Percentiles rank a stretch among this genome's conserved stretches.
Evolutionary conservation across 2,329 filamentous ascomycete genomes (phyloP).

Genomic region (Aspergillus pseudonomiae): DNA sequence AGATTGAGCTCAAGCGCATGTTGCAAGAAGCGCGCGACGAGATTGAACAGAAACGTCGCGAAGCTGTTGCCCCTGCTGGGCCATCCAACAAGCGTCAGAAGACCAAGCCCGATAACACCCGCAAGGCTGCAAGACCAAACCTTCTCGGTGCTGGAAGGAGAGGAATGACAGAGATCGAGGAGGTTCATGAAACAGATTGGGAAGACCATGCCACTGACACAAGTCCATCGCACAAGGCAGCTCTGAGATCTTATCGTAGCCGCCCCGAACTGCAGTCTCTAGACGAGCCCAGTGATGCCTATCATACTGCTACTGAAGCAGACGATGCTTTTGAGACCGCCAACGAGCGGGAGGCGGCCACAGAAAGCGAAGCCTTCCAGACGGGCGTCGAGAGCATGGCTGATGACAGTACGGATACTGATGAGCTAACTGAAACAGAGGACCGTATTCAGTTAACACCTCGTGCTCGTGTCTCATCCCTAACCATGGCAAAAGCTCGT

Average conservation of each 20-base stretch:
- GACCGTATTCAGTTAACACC: slow-evolving; percentile 45
- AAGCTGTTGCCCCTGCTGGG: slow-evolving; percentile 48
- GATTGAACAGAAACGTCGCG: slow-evolving; percentile 68
- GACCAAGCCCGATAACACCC: slow-evolving; percentile 68
- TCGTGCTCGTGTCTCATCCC: slow-evolving; percentile 42
- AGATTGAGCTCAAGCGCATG: slow-evolving; percentile 92
- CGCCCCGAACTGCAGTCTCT: slow-evolving; percentile 30
- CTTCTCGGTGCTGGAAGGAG: slow-evolving; percentile 74
- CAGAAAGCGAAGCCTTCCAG: slow-evolving; percentile 93
- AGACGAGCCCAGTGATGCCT: slow-evolving; percentile 65
- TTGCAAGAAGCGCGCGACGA: slow-evolving; percentile 94
- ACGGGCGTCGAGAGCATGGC: slow-evolving; percentile 78
- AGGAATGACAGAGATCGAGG: slow-evolving; percentile 74
- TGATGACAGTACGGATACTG: slow-evolving; percentile 66
- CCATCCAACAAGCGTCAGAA: slow-evolving; percentile 58
- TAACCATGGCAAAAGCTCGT: slow-evolving; percentile 51
- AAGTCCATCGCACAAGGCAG: slow-evolving; percentile 57
- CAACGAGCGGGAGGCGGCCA: slow-evolving; percentile 73
- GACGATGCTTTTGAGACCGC: slow-evolving; percentile 70
- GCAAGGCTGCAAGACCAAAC: slow-evolving; percentile 74
- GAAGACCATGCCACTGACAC: slow-evolving; percentile 73
- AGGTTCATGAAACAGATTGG: slow-evolving; percentile 79
- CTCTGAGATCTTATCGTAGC: slow-evolving; percentile 32
- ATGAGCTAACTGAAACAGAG: slow-evolving; percentile 86
- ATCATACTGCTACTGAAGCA: slow-evolving; percentile 80